These are phyloP conservation scores for Gaeumannomyces tritici DNA, from an alignment of 2,329 filamentous ascomycete species.

Conservation along the genomic window DNA sequence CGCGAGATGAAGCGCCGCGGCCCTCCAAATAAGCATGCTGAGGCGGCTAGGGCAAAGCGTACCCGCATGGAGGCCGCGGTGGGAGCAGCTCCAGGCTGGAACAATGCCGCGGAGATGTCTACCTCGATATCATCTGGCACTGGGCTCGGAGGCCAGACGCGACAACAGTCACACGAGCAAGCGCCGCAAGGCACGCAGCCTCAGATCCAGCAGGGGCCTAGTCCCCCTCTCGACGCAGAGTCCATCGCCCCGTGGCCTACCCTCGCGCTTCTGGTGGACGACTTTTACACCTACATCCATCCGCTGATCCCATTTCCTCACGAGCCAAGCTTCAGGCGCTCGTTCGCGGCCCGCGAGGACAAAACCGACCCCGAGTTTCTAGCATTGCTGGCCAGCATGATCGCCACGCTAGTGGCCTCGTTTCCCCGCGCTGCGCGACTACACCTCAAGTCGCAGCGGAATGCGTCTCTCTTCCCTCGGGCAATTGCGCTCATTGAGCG, in stretches of 20 bases:
- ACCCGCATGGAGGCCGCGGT: constrained; percentile 24
- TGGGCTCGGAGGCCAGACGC: neutral
- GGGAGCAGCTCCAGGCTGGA: neutral
- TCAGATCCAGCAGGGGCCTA: constrained; percentile 6
- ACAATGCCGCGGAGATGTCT: neutral
- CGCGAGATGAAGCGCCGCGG: constrained; percentile 49
- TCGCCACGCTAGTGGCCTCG: constrained; percentile 62
- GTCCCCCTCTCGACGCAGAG: constrained; percentile 46
- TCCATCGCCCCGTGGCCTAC: constrained; percentile 61
- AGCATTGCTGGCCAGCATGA: constrained; percentile 64
- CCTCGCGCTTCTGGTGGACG: constrained; percentile 61
- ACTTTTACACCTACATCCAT: constrained; percentile 78
- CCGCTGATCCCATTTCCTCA: constrained; percentile 70
- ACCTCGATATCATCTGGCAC: neutral
- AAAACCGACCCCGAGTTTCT: constrained; percentile 57
- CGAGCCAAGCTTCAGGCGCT: constrained; percentile 65
- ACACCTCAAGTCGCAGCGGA: constrained; percentile 33
- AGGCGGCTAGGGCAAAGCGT: constrained; percentile 44
- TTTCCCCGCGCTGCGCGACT: constrained; percentile 60
- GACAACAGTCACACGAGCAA: neutral
- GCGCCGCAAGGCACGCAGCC: constrained; percentile 12
- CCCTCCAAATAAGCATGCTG: constrained; percentile 49
- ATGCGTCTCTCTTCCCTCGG: constrained; percentile 56
- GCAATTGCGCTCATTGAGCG: constrained; percentile 61
- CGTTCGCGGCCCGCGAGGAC: constrained; percentile 58